Conservation (phyloP, 2,329 filamentous ascomycete genomes). For the Colletotrichum tofieldiae region DNA sequence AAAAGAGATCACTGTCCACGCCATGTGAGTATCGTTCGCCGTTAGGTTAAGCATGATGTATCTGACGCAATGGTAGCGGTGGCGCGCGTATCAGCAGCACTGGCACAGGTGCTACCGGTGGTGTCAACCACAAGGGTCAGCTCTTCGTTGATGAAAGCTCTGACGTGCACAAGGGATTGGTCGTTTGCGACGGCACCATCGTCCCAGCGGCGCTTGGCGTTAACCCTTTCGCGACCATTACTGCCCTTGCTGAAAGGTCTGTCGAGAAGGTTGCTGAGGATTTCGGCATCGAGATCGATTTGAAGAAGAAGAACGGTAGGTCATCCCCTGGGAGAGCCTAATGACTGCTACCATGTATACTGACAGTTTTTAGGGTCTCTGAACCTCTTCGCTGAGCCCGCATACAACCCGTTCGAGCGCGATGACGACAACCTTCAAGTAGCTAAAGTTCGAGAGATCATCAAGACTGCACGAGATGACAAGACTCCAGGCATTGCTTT, state of each 20-base stretch:
- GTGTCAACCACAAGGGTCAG: conserved; percentile 73
- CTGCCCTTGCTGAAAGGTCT: conserved; percentile 76
- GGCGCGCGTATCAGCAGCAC: conserved; percentile 75
- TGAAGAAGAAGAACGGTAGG: conserved; percentile 56
- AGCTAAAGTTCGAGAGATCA: conserved; percentile 53
- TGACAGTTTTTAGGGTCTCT: conserved; percentile 53
- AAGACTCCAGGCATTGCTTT: conserved; percentile 70
- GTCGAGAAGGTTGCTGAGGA: conserved; percentile 65
- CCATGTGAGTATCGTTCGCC: conserved; percentile 60
- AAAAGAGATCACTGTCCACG: conserved; percentile 76
- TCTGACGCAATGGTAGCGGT: conserved; percentile 48
- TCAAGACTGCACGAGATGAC: conserved; percentile 59
- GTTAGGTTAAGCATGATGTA: neutral
- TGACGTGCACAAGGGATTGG: conserved; percentile 70
- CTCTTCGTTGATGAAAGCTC: conserved; percentile 68
- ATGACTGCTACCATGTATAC: neutral
- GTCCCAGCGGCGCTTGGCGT: conserved; percentile 75
- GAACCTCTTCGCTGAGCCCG: conserved; percentile 70
- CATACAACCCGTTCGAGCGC: conserved; percentile 43
- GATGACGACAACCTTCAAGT: conserved; percentile 57
- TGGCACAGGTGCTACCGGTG: conserved; percentile 70
- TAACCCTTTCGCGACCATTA: conserved; percentile 80
- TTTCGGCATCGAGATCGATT: conserved; percentile 60
- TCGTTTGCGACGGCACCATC: conserved; percentile 74
- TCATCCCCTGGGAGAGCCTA: accelerated